Conservation (phyloP, 192 early-diverging fungal genomes). For the Coemansia asiatica region DNA sequence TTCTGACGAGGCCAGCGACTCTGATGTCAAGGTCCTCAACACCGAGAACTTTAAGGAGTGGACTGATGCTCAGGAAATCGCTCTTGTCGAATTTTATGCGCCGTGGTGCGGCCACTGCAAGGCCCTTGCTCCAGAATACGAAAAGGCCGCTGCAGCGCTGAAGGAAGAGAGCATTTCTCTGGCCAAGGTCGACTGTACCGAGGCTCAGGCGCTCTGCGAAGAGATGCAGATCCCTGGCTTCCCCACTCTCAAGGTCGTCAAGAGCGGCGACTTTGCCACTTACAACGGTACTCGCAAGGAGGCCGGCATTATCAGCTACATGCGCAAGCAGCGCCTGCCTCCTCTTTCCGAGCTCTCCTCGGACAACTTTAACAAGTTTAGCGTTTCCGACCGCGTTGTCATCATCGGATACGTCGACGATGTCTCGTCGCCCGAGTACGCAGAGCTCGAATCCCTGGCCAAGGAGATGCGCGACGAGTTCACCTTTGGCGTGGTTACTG, state of each 20-base stretch:
- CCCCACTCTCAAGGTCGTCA: conserved; percentile 92
- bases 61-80: conserved; percentile 64
- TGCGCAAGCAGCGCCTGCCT: conserved; percentile 92
- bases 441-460: conserved; percentile 67
- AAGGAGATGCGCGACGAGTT: conserved; percentile 82
- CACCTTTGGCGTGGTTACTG: conserved; percentile 77
- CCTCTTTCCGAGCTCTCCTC: conserved; percentile 69
- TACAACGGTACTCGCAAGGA: conserved; percentile 90
- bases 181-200: conserved; percentile 98
- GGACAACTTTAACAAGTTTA: conserved; percentile 74
- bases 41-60: conserved; percentile 64
- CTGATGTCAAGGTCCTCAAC: conserved; percentile 60
- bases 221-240: conserved; percentile 83
- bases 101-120: conserved; percentile 99
- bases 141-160: conserved; percentile 83
- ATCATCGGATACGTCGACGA: conserved; percentile 79
- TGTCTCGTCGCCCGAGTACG: conserved; percentile 64
- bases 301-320: conserved; percentile 84
- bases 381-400: conserved; percentile 83
- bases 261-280: conserved; percentile 63
- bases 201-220: conserved; percentile 78
- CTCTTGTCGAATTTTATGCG: conserved; percentile 93
- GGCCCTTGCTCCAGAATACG: conserved; percentile 90
- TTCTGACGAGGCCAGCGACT: conserved; percentile 17
- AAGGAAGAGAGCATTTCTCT: conserved; percentile 73